A percentile compares a stretch with the other conserved stretches of the same genome.
These are phyloP conservation scores for Hygrophila difformis DNA, from an alignment of 257 asterid species.

Conservation along the genomic window DNA sequence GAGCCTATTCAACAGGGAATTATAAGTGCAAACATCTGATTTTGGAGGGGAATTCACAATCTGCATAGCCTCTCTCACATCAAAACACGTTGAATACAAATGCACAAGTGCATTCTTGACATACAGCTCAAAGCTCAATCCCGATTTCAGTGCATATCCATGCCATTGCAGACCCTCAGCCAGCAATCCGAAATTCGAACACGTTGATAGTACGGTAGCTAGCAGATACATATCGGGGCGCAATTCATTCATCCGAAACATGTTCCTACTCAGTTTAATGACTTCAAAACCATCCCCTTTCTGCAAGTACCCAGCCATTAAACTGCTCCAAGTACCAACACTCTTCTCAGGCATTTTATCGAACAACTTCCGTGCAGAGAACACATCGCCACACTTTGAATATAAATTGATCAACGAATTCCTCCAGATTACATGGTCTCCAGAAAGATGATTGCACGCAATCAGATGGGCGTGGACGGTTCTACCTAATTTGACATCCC, in stretches of 20 bases:
- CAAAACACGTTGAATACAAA: conserved; percentile 43
- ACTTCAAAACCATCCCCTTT: conserved; percentile 38
- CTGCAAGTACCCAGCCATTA: conserved; percentile 66
- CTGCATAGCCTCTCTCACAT: conserved; percentile 35
- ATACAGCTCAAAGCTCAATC: conserved; percentile 49
- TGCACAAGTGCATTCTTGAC: conserved; percentile 66
- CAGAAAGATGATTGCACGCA: conserved; percentile 32
- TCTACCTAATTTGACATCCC: conserved; percentile 47
- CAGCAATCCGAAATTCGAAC: conserved; percentile 45
- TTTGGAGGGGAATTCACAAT: conserved; percentile 42
- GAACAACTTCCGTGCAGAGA: conserved; percentile 52
- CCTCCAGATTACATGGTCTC: conserved; percentile 40
- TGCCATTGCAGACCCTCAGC: conserved; percentile 69
- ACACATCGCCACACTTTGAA: conserved; percentile 46
- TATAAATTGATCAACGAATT: conserved; percentile 55
- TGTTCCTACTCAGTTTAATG: conserved; percentile 34
- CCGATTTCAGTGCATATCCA: conserved; percentile 62
- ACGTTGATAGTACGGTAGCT: conserved; percentile 60
- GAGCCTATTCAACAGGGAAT: conserved; percentile 49
- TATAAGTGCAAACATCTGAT: conserved; percentile 52
- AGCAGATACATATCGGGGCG: conserved; percentile 54
- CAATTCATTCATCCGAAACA: conserved; percentile 37
- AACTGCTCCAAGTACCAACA: conserved; percentile 62
- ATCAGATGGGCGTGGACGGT: conserved; percentile 63
- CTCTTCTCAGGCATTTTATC: conserved; percentile 62